These are phyloP conservation scores for Cladosporium phlei DNA, from an alignment of 2,329 filamentous ascomycete species.

Conservation along the genomic window DNA sequence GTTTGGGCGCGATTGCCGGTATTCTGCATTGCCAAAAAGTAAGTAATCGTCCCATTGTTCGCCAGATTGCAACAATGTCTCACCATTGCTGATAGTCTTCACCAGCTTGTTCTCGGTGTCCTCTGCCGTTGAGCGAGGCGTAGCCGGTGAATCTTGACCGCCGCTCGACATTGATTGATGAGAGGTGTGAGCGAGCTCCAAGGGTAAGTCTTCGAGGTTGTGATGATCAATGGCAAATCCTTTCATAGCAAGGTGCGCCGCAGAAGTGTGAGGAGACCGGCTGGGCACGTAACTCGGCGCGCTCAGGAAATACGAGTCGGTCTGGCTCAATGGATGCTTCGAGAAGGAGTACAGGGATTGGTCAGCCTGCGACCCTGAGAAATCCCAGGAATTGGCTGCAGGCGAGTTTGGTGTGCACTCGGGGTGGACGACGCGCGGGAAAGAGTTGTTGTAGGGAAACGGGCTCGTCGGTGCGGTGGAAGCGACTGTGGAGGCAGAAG, in stretches of 20 bases:
- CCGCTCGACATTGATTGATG: slow-evolving; percentile 57
- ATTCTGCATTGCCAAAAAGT: slow-evolving; percentile 57
- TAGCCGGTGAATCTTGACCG: slow-evolving; percentile 58
- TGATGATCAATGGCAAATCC: slow-evolving; percentile 52
- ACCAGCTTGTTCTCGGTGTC: slow-evolving; percentile 48
- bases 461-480: slow-evolving; percentile 37
- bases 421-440: slow-evolving; percentile 42
- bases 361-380: slow-evolving; percentile 29
- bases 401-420: slow-evolving; percentile 41
- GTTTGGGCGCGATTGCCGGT: slow-evolving; percentile 51
- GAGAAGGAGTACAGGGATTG: slow-evolving; percentile 36
- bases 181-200: slow-evolving; percentile 50
- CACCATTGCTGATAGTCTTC: slow-evolving; percentile 52
- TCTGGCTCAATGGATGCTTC: slow-evolving; percentile 52
- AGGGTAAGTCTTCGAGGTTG: slow-evolving; percentile 45
- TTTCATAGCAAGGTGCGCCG: slow-evolving; percentile 58
- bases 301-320: slow-evolving; percentile 46
- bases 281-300: slow-evolving; percentile 26
- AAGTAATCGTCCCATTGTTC: slow-evolving; percentile 57
- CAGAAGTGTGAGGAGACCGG: slow-evolving; percentile 33
- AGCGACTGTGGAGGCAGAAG: slow-evolving; percentile 38
- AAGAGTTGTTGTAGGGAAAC: slow-evolving; percentile 36
- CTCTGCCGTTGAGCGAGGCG: slow-evolving; percentile 50
- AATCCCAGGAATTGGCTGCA: slow-evolving; percentile 18
- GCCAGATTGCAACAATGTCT: slow-evolving; percentile 32